Conservation (phyloP, 73 alveolate species). For the Tetrahymena malaccensis region DNA sequence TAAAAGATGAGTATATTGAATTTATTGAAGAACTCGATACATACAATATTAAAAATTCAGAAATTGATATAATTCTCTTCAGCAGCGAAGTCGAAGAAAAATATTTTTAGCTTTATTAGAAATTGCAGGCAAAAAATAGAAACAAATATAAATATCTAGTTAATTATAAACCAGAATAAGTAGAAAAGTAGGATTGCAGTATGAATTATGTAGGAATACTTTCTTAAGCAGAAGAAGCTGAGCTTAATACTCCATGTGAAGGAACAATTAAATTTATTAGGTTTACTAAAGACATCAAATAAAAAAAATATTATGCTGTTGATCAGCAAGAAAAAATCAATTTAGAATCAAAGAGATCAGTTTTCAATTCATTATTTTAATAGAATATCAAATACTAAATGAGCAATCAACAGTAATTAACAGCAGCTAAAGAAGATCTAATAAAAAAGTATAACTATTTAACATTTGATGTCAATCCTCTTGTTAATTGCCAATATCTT, state of each 20-base stretch:
- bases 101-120: neutral
- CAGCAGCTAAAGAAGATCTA: neutral
- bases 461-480: neutral
- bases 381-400: neutral
- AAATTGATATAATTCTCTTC: neutral
- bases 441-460: neutral
- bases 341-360: neutral
- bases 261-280: neutral
- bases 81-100: neutral
- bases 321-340: neutral
- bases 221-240: neutral
- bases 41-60: neutral
- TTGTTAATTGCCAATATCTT: neutral
- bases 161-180: neutral
- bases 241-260: neutral
- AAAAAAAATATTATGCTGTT: neutral
- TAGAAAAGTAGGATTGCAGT: neutral
- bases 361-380: neutral
- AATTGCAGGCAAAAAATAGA: neutral
- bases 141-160: neutral
- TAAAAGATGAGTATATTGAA: neutral
- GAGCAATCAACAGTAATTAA: neutral
- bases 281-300: neutral
- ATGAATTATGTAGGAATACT: neutral
- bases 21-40: neutral